Percentiles rank a stretch among this genome's conserved stretches.
Conservation (phyloP, 495 filamentous ascomycete genomes). For the Sabuloglossum arenarium region DNA sequence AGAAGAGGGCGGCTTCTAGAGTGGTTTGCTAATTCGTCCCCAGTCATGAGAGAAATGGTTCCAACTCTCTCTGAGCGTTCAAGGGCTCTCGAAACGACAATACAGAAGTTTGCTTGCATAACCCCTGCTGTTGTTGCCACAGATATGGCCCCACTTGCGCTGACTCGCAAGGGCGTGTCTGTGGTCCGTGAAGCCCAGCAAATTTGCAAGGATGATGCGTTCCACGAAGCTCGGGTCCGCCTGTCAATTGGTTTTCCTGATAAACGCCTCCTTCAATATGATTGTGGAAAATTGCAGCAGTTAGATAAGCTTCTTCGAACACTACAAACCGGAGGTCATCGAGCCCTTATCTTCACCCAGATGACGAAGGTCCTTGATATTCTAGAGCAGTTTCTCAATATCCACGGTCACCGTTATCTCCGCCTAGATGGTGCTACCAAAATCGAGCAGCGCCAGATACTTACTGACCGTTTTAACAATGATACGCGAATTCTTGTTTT, state of each 20-base stretch:
- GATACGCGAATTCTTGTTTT: conserved; percentile 81
- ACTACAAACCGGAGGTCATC: conserved; percentile 74
- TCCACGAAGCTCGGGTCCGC: conserved; percentile 84
- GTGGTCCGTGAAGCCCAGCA: conserved; percentile 27
- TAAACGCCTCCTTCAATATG: conserved; percentile 84
- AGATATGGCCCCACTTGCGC: conserved; percentile 45
- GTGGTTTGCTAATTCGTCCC: conserved; percentile 54
- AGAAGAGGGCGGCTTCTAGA: conserved; percentile 33
- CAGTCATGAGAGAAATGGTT: conserved; percentile 49
- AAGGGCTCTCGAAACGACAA: conserved; percentile 43
- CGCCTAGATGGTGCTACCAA: conserved; percentile 90
- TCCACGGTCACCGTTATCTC: conserved; percentile 90
- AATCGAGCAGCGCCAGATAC: conserved; percentile 81
- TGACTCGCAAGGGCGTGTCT: conserved; percentile 33
- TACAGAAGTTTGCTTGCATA: conserved; percentile 75
- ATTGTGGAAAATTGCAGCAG: conserved; percentile 91
- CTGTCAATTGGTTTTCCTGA: conserved; percentile 94
- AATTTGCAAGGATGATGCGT: conserved; percentile 37
- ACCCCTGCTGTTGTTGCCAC: conserved; percentile 72
- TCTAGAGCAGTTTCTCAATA: conserved; percentile 92
- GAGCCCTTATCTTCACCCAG: conserved; percentile 93
- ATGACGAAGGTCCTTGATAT: conserved; percentile 99
- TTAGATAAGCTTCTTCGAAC: conserved; percentile 73
- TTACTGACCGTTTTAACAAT: conserved; percentile 94
- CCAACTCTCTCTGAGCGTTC: conserved; percentile 52